phyloP scores from a whole-genome alignment of 192 early-diverging fungal species.

The Coemansia sp. region DNA sequence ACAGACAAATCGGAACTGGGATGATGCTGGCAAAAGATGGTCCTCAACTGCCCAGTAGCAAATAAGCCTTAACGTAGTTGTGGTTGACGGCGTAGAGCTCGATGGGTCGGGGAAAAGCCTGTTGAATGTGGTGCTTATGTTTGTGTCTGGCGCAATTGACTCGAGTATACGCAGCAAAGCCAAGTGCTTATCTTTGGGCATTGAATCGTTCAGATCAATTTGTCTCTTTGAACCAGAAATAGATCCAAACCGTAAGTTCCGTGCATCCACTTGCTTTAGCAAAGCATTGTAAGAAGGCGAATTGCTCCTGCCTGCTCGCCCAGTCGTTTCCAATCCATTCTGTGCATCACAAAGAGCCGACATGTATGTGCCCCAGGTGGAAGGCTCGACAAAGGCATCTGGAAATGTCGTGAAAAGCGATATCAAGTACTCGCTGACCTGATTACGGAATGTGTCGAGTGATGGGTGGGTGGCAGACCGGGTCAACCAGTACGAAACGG shows the following conservation, averaged over 20 bases:
- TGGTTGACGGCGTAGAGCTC: neutral
- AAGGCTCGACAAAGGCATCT: slow-evolving; percentile 54
- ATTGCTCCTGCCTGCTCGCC: neutral
- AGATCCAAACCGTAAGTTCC: slow-evolving; percentile 27
- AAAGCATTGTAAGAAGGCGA: neutral
- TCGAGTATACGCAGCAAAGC: slow-evolving; percentile 11
- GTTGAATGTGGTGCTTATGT: slow-evolving; percentile 3
- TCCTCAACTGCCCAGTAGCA: slow-evolving; percentile 46
- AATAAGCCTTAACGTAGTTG: slow-evolving; percentile 23
- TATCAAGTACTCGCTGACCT: slow-evolving; percentile 18
- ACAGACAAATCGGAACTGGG: slow-evolving; percentile 20
- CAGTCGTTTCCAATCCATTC: neutral
- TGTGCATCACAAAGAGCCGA: slow-evolving; percentile 15
- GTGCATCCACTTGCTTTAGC: slow-evolving; percentile 21
- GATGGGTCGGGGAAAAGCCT: slow-evolving; percentile 7
- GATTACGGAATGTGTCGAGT: slow-evolving; percentile 12
- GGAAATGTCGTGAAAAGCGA: slow-evolving; percentile 35
- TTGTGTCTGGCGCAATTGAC: slow-evolving; percentile 14
- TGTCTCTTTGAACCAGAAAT: neutral
- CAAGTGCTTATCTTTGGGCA: neutral
- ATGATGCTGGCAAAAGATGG: neutral
- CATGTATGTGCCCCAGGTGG: slow-evolving; percentile 34
- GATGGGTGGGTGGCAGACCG: slow-evolving; percentile 24
- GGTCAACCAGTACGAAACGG: slow-evolving; percentile 26
- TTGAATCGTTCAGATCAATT: neutral